phyloP scores from a whole-genome alignment of 768 basidiomycete species.

The Boletus subcaerulescens region DNA sequence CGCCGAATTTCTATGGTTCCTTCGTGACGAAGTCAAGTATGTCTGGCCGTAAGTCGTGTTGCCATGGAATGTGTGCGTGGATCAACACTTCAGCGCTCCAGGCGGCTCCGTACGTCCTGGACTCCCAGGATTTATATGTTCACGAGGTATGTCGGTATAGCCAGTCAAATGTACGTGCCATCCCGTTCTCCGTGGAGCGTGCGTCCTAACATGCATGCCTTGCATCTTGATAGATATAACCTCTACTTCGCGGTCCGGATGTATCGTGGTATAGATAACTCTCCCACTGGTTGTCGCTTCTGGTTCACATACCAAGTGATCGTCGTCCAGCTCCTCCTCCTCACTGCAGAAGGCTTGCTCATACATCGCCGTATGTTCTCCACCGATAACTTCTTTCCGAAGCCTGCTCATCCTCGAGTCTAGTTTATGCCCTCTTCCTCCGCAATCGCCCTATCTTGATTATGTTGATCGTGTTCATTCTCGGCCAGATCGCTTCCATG shows the following conservation, averaged over 20 bases:
- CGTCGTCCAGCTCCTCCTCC: conserved; percentile 13
- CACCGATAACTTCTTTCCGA: neutral
- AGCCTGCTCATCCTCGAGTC: neutral
- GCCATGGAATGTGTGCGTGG: neutral
- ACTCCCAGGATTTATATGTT: conserved; percentile 8
- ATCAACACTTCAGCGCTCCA: neutral
- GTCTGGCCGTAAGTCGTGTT: conserved; percentile 24
- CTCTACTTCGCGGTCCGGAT: conserved; percentile 21
- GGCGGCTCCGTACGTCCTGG: conserved; percentile 7
- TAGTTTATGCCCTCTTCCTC: conserved; percentile 21
- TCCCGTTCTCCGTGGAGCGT: neutral
- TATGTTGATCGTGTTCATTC: conserved; percentile 6
- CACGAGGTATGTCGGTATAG: conserved; percentile 14
- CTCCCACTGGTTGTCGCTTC: conserved; percentile 5
- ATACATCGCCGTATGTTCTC: conserved; percentile 20
- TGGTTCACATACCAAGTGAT: conserved; percentile 20
- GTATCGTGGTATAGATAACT: conserved; percentile 5
- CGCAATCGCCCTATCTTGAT: conserved; percentile 1
- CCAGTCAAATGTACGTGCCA: conserved; percentile 17
- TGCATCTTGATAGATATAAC: conserved; percentile 14
- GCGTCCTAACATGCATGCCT: neutral
- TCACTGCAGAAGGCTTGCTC: conserved; percentile 9
- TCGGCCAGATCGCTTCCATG: conserved; percentile 17
- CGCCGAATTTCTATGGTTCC: conserved; percentile 6
- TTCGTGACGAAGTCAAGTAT: conserved; percentile 14